These are phyloP conservation scores for Podospora anserina DNA, from an alignment of 495 filamentous ascomycete species.

Conservation along the genomic window DNA sequence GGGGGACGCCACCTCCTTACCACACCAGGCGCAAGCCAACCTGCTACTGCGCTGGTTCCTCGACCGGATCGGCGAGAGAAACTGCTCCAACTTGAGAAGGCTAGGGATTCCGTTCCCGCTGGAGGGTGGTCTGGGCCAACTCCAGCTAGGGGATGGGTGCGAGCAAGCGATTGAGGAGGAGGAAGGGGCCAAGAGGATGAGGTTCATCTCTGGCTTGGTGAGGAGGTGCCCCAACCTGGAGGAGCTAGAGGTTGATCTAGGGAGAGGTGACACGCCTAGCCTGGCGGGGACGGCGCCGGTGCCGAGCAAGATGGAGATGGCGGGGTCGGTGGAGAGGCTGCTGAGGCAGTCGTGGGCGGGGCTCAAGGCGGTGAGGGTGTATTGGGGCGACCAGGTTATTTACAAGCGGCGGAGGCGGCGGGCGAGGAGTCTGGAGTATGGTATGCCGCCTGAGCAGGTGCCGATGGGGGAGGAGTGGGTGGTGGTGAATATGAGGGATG, in stretches of 20 bases:
- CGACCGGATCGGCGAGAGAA: conserved; percentile 19
- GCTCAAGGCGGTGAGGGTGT: background rate
- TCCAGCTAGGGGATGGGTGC: background rate
- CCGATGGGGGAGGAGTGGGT: background rate
- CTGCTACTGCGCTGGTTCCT: conserved; percentile 22
- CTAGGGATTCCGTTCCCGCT: background rate
- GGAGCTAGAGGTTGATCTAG: background rate
- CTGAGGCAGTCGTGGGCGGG: background rate
- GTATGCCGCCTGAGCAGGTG: background rate
- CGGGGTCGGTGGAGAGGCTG: background rate
- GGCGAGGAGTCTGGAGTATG: background rate
- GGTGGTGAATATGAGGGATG: background rate
- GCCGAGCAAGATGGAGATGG: background rate
- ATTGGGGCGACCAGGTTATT: background rate
- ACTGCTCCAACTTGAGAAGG: conserved; percentile 3
- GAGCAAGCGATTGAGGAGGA: background rate
- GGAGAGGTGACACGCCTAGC: background rate
- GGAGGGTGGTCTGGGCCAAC: background rate
- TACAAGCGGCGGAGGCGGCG: background rate
- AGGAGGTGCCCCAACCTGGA: background rate
- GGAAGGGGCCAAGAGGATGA: background rate
- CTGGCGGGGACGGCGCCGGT: background rate
- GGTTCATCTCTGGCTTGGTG: background rate
- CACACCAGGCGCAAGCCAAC: conserved; percentile 20
- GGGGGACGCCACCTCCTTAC: background rate